These are phyloP conservation scores for Fusarium gaditjirri DNA, from an alignment of 2,329 filamentous ascomycete species.

Conservation along the genomic window DNA sequence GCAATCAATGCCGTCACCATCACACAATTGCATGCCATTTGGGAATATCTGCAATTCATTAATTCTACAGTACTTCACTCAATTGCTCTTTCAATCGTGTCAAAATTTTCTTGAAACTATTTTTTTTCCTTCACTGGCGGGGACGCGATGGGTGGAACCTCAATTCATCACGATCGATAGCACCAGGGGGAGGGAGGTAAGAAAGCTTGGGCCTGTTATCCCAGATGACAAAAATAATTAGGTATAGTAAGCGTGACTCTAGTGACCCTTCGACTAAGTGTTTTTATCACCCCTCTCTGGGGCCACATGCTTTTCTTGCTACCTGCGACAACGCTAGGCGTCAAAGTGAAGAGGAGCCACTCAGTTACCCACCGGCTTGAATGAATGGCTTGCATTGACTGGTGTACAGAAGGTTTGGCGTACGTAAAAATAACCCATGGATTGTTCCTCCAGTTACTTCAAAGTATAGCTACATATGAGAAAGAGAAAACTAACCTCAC, in stretches of 20 bases:
- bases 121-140: constrained; percentile 9
- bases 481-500: neutral
- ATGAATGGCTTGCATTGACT: neutral
- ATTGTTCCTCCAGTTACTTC: rapidly evolving
- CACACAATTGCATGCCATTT: too few species aligned
- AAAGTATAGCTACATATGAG: rapidly evolving
- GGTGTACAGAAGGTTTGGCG: rapidly evolving
- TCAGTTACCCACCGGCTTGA: neutral
- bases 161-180: neutral
- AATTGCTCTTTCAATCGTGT: neutral
- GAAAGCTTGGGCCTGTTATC: too few species aligned
- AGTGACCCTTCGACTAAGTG: too few species aligned
- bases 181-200: too few species aligned
- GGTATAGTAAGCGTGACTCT: too few species aligned
- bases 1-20: constrained; percentile 24
- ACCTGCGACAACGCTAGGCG: too few species aligned
- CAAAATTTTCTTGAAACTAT: neutral
- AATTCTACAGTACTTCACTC: neutral
- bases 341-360: neutral
- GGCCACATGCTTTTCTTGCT: too few species aligned
- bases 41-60: neutral
- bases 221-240: too few species aligned
- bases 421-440: neutral
- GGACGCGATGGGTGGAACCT: neutral
- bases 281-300: too few species aligned